Base-by-base conservation (phyloP, 495 filamentous ascomycete genomes). In the Aspergillus funiculosus region DNA sequence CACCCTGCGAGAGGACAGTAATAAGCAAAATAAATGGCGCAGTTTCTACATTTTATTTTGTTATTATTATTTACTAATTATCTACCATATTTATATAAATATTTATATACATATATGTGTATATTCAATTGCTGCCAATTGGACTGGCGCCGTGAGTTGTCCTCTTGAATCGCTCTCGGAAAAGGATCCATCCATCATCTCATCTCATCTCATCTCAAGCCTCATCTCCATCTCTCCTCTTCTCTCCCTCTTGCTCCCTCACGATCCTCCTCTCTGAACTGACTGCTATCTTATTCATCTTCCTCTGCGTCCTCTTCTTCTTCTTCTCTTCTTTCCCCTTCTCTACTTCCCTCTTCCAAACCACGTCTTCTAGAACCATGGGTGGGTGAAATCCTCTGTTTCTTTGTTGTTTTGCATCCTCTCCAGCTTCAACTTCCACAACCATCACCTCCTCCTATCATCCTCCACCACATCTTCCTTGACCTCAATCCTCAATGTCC, bases 331-430 rank as follows among this genome's bases (percentile, higher is more conserved):
- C 39, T 29, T 42, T 9, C 29, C 22, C 38, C 35, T 48, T 40
- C 21, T n/a, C 20, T 36, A 20, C 34, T 28, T 4, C 20, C 25
- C 5, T 13, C 15, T 39, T 20, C 9, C 22, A 15, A 29, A 40
- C 37, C 32, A 6, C 30, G 14, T 38, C 31, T 19, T 38, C 31
- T 15, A 46, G 19, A 17, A 57, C 52, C 52, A 64, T 64, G 62
- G 62, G 62, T 64, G 39, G 29, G 62, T 64, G 38, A 32, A n/a
- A n/a, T n/a, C n/a, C n/a, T n/a, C n/a, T 48, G 37, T 31, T 34
- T 51, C 51, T 49, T 5, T 29, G n/a, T 32, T 31, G 25, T 28
- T 27, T 37, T 6, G 34, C 19, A 15, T 3, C 37, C n/a, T 18
- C 14, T 34, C 11, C 19, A 2, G 5, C 5, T 34, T 34, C 19